Percentiles rank a stretch among this genome's conserved stretches.
Conservation (phyloP, 768 basidiomycete genomes). For the Melanogaster broomeanus region DNA sequence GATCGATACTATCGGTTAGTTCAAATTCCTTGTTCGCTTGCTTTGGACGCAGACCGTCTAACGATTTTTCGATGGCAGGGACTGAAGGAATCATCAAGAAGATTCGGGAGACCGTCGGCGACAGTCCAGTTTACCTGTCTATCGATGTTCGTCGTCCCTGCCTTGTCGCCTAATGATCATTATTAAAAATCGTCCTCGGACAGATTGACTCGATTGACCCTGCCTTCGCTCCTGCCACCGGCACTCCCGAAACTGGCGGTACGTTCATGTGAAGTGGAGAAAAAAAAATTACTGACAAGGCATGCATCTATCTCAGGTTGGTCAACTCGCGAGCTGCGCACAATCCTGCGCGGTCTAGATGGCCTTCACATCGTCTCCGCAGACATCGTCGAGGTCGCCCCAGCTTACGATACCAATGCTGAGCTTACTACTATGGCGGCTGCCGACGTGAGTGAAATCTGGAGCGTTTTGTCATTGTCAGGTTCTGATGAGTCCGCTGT, state of each 20-base stretch:
- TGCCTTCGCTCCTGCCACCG: constrained; percentile 80
- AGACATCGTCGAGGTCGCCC: constrained; percentile 85
- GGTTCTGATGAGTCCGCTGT: constrained; percentile 10
- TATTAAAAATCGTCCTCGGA: neutral
- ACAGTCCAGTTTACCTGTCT: constrained; percentile 74
- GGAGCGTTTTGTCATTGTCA: constrained; percentile 2
- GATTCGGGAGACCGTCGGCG: constrained; percentile 77
- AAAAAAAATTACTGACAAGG: too few relatives aligned
- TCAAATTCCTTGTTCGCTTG: neutral
- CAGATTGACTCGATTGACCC: constrained; percentile 83
- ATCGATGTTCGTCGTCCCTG: constrained; percentile 55
- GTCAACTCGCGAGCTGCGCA: constrained; percentile 81
- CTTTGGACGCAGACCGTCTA: neutral
- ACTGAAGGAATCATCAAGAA: constrained; percentile 76
- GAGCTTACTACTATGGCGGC: constrained; percentile 66
- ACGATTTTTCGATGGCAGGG: constrained; percentile 39
- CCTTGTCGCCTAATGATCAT: neutral
- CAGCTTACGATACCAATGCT: constrained; percentile 73
- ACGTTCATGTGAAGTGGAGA: too few relatives aligned
- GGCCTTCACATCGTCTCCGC: constrained; percentile 78
- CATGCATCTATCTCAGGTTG: constrained; percentile 37
- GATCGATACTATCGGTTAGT: constrained; percentile 74
- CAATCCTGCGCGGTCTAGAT: constrained; percentile 73
- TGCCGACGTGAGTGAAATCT: constrained; percentile 47
- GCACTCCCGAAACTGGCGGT: constrained; percentile 83